These are phyloP conservation scores for Pestalotiopsis sp. DNA, from an alignment of 2,329 filamentous ascomycete species.

Conservation along the genomic window DNA sequence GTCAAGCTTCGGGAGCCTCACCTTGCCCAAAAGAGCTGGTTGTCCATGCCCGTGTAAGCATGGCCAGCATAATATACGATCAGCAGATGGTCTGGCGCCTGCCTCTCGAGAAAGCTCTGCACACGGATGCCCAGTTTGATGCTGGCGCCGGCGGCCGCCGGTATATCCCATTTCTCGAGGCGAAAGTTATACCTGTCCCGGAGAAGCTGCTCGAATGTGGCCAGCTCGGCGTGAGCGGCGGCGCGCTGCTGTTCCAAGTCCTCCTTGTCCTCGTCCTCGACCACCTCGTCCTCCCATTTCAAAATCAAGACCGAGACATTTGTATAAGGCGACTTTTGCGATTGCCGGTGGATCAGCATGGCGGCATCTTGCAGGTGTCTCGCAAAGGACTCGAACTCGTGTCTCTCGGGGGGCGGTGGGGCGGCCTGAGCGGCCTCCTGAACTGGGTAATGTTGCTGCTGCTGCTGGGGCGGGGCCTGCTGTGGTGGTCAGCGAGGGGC, in stretches of 20 bases:
- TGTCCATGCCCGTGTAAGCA: slow-evolving; percentile 60
- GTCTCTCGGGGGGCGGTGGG: slow-evolving; percentile 45
- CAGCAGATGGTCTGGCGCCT: slow-evolving; percentile 60
- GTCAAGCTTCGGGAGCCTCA: slow-evolving; percentile 40
- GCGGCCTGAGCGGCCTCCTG: slow-evolving; percentile 28
- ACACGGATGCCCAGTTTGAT: slow-evolving; percentile 65
- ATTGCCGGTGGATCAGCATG: slow-evolving; percentile 67
- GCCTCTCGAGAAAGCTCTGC: slow-evolving; percentile 60
- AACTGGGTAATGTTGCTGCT: slow-evolving; percentile 26
- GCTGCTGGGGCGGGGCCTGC: slow-evolving; percentile 12
- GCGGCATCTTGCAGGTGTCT: slow-evolving; percentile 70
- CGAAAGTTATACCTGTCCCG: slow-evolving; percentile 63
- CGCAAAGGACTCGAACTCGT: slow-evolving; percentile 69
- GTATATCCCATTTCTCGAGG: slow-evolving; percentile 64
- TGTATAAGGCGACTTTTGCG: slow-evolving; percentile 58
- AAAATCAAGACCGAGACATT: slow-evolving; percentile 63
- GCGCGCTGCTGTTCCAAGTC: slow-evolving; percentile 17
- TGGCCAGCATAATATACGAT: slow-evolving; percentile 68
- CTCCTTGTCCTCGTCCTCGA: not conserved
- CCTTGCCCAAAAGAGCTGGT: slow-evolving; percentile 69
- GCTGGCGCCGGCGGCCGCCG: slow-evolving; percentile 59
- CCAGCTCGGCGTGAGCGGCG: slow-evolving; percentile 54
- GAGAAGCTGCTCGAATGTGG: slow-evolving; percentile 58
- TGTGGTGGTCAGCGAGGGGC: not conserved
- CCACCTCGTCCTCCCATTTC: slow-evolving; percentile 62